Evolutionary conservation across 441 rosid genomes (phyloP).

Genomic region (Populus hybrid): DNA sequence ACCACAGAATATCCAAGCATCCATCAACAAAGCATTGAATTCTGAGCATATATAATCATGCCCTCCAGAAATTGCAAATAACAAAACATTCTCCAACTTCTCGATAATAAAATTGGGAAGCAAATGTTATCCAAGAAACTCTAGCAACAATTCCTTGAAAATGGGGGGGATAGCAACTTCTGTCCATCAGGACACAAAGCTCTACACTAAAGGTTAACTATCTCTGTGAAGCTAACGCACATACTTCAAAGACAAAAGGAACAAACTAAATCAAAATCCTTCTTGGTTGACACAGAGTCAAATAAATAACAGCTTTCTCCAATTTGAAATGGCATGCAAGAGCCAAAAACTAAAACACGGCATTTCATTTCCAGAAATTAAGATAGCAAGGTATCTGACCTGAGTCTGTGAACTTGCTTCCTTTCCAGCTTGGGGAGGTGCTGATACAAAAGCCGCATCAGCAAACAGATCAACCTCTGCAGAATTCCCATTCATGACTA

Average conservation of each 20-base stretch:
- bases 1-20: constrained; percentile 9
- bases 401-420: constrained; percentile 46
- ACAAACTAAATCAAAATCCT: neutral
- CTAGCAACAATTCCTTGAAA: neutral
- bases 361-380: neutral
- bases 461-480: constrained; percentile 85
- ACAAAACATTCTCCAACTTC: neutral
- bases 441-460: constrained; percentile 90
- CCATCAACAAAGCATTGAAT: constrained; percentile 10
- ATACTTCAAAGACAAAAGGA: neutral
- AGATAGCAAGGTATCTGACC: constrained; percentile 38
- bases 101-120: neutral
- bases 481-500: constrained; percentile 44
- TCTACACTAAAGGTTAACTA: neutral
- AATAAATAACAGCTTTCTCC: neutral
- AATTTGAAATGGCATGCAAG: constrained; percentile 1
- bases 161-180: neutral
- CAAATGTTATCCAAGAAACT: neutral
- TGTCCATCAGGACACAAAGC: neutral
- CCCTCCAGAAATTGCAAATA: neutral
- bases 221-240: neutral
- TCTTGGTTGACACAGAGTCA: neutral
- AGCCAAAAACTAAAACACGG: neutral
- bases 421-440: constrained; percentile 48
- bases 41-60: neutral